A percentile compares a stretch with the other conserved stretches of the same genome.
Conservation (phyloP, 129 eudicot genomes). For the Logfia minima region DNA sequence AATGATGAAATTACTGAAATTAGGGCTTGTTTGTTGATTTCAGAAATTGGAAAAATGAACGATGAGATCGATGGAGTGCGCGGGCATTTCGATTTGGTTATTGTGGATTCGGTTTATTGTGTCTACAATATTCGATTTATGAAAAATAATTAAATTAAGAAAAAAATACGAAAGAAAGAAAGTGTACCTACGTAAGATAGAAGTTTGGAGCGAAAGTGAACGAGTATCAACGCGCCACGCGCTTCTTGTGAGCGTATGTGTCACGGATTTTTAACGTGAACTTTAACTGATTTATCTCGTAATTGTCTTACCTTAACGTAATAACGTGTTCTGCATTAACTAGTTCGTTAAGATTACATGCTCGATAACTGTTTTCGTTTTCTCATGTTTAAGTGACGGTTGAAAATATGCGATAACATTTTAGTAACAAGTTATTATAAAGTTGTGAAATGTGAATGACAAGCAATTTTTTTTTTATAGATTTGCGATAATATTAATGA, state of each 20-base stretch:
- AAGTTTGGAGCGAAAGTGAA: conserved; percentile 14
- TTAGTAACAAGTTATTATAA: no score
- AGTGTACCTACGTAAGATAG: conserved; percentile 22
- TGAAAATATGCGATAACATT: no score
- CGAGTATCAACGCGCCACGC: conserved; percentile 12
- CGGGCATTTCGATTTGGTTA: conserved; percentile 11
- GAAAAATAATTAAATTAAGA: not conserved
- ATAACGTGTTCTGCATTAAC: no score
- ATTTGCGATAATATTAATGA: no score
- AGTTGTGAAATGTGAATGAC: no score
- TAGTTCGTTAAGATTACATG: no score
- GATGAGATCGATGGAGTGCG: conserved; percentile 44
- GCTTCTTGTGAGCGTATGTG: conserved; percentile 9
- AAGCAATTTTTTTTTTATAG: no score
- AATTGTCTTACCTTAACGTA: no score
- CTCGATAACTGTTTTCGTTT: no score
- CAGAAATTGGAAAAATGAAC: conserved; percentile 30
- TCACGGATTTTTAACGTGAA: not conserved
- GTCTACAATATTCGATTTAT: conserved; percentile 15
- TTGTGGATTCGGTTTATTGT: conserved; percentile 20
- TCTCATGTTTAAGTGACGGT: no score
- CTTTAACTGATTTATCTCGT: no score
- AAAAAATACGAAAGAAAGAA: not conserved
- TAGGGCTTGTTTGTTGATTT: conserved; percentile 36
- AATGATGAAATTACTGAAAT: conserved; percentile 10